Evolutionary conservation across 495 filamentous ascomycete species (phyloP).

Genomic region (Beverwykella pulmonaria): DNA sequence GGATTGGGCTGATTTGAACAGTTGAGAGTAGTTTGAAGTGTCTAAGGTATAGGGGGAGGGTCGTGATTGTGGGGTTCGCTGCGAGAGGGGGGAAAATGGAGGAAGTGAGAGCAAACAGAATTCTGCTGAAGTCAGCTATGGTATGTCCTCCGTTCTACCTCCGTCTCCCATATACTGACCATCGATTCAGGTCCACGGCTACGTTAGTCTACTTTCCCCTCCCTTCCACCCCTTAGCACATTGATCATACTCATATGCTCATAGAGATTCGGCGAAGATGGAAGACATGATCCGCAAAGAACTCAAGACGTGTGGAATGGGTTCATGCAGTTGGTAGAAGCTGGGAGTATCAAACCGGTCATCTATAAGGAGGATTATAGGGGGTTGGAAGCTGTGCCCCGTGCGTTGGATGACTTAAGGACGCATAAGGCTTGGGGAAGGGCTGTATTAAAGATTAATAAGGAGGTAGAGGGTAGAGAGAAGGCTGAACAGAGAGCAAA

Average conservation of each 20-base stretch:
- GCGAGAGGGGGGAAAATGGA: constrained; percentile 46
- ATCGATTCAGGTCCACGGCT: constrained; percentile 38
- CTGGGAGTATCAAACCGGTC: constrained; percentile 41
- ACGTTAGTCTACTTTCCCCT: constrained; percentile 36
- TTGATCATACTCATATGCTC: neutral
- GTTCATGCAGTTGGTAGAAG: constrained; percentile 41
- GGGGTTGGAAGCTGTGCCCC: constrained; percentile 37
- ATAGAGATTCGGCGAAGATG: constrained; percentile 45
- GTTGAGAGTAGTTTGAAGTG: constrained; percentile 37
- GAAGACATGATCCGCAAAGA: constrained; percentile 38
- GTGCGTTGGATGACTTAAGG: constrained; percentile 39
- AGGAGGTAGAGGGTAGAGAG: neutral
- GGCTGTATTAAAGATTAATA: constrained; percentile 40
- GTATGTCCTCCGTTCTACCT: neutral
- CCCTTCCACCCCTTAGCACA: neutral
- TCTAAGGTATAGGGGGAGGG: constrained; percentile 31
- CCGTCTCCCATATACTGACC: neutral
- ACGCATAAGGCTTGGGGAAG: constrained; percentile 41
- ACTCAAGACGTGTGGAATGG: constrained; percentile 42
- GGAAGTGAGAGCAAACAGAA: constrained; percentile 42
- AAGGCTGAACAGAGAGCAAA: constrained; percentile 6
- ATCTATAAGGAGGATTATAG: constrained; percentile 40
- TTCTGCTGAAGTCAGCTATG: constrained; percentile 40
- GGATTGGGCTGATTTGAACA: too few relatives aligned
- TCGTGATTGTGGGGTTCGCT: constrained; percentile 46